Evolutionary conservation across 2,329 filamentous ascomycete genomes (phyloP).

Genomic region (Dothideomycetes sp.): DNA sequence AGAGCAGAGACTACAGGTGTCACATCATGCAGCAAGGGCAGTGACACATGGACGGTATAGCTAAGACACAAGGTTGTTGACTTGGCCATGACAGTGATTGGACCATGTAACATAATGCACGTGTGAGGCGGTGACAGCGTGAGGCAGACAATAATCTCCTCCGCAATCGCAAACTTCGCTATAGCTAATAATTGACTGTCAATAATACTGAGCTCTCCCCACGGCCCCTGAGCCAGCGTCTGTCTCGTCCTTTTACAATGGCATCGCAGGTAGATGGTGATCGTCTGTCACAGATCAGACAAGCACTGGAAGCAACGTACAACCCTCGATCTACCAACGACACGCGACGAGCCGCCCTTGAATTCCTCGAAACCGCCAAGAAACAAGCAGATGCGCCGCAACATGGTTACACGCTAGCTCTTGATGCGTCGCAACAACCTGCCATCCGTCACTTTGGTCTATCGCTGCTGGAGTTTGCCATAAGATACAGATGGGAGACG

Average conservation of each 20-base stretch:
- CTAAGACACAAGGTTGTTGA: too few relatives aligned
- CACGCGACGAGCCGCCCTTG: slow-evolving; percentile 69
- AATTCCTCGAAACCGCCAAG: slow-evolving; percentile 81
- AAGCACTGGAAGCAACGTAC: slow-evolving; percentile 83
- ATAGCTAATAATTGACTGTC: too few relatives aligned
- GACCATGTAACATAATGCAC: too few relatives aligned
- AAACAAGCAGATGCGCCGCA: slow-evolving; percentile 67
- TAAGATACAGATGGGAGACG: slow-evolving; percentile 74
- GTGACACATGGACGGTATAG: background rate
- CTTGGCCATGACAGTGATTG: too few relatives aligned
- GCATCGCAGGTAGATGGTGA: slow-evolving; percentile 8
- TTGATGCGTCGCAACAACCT: slow-evolving; percentile 63
- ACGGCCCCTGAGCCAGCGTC: slow-evolving; percentile 1
- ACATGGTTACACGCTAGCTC: slow-evolving; percentile 75
- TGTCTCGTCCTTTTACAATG: slow-evolving; percentile 1
- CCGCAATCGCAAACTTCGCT: slow-evolving; percentile 11
- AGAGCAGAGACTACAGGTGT: background rate
- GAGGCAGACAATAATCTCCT: slow-evolving; percentile 9
- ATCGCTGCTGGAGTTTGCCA: slow-evolving; percentile 79
- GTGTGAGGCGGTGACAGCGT: background rate
- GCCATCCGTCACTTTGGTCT: slow-evolving; percentile 90
- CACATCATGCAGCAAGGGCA: background rate
- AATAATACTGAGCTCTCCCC: background rate
- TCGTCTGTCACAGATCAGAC: slow-evolving; percentile 59
- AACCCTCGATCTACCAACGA: slow-evolving; percentile 71